Conservation (phyloP, 116 monocot genomes). For the Phalaenopsis hybrid region DNA sequence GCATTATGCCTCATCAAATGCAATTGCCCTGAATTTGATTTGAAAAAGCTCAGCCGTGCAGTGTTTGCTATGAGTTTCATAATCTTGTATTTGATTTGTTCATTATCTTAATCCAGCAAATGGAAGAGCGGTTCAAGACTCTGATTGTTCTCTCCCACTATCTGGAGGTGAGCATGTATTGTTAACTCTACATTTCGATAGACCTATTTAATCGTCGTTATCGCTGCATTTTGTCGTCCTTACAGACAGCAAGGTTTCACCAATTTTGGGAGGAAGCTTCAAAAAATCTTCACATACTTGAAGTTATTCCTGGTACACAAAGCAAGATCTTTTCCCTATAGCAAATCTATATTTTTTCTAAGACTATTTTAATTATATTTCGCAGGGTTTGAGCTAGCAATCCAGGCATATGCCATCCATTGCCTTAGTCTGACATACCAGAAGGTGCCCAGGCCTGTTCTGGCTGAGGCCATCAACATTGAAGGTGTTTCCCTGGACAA, state of each 20-base stretch:
- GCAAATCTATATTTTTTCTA: not conserved
- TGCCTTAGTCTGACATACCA: constrained; percentile 91
- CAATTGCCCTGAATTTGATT: not conserved
- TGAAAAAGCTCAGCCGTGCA: not conserved
- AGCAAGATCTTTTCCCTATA: not conserved
- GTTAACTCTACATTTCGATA: not conserved
- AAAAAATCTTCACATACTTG: constrained; percentile 75
- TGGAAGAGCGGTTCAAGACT: constrained; percentile 95
- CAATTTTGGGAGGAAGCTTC: no score
- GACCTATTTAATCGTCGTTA: not conserved
- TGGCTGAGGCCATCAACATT: constrained; percentile 94
- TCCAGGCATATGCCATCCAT: constrained; percentile 88
- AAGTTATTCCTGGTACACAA: constrained; percentile 74
- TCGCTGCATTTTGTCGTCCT: not conserved
- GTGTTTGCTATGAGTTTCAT: not conserved
- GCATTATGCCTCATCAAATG: constrained; percentile 9
- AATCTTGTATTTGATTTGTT: not conserved
- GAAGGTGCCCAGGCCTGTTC: constrained; percentile 81
- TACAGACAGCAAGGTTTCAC: constrained; percentile 83
- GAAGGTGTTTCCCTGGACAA: constrained; percentile 88
- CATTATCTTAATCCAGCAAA: constrained; percentile 79
- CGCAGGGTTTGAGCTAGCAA: constrained; percentile 94
- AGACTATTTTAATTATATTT: not conserved
- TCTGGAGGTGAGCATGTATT: constrained; percentile 56
- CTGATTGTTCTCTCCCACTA: constrained; percentile 98